phyloP scores from a whole-genome alignment of 768 basidiomycete species.

The Macrolepiota dolichaula region DNA sequence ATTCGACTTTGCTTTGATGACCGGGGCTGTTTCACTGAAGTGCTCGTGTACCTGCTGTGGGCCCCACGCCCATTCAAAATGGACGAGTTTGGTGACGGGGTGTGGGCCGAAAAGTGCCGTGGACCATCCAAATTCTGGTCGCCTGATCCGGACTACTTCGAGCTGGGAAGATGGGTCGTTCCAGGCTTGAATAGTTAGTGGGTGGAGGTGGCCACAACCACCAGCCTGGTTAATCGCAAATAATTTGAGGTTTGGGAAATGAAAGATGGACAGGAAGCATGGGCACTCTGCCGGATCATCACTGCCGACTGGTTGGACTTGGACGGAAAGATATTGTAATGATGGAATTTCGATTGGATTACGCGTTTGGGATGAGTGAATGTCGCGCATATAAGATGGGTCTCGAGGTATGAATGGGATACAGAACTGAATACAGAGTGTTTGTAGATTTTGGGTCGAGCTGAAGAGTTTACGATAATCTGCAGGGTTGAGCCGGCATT shows the following conservation, averaged over 20 bases:
- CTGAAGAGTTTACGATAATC: neutral
- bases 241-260: conserved; percentile 26
- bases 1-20: neutral
- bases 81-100: neutral
- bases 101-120: neutral
- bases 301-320: conserved; percentile 14
- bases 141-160: neutral
- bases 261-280: conserved; percentile 21
- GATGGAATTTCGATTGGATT: conserved; percentile 18
- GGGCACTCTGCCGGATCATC: conserved; percentile 14
- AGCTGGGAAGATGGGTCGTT: conserved; percentile 6
- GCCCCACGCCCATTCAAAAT: neutral
- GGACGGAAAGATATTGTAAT: conserved; percentile 22
- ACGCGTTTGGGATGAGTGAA: neutral
- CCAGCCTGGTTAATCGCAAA: conserved; percentile 22
- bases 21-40: neutral
- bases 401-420: neutral
- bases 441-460: neutral
- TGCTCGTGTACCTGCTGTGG: neutral
- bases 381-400: neutral
- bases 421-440: neutral
- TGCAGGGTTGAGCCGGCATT: neutral
- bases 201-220: conserved; percentile 10
- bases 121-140: neutral
- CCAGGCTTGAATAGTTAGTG: conserved; percentile 13